A percentile compares a stretch with the other conserved stretches of the same genome.
phyloP scores from a whole-genome alignment of 2,329 filamentous ascomycete genomes.

The Epichloe amarillans region DNA sequence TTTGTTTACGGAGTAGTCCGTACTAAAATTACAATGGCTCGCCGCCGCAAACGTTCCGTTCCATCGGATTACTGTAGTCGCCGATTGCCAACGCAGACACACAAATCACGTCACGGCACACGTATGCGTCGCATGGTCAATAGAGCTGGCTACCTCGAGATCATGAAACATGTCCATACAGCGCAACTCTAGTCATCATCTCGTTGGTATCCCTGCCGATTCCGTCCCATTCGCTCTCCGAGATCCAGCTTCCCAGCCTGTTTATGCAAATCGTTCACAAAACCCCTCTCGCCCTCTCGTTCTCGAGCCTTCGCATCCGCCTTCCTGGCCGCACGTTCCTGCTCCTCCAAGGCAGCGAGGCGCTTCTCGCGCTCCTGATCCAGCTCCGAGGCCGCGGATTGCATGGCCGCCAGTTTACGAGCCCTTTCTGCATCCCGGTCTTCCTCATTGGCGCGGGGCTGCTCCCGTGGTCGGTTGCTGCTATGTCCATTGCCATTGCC shows the following conservation, averaged over 20 bases:
- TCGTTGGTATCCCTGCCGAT: slow-evolving; percentile 29
- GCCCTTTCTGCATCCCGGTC: slow-evolving; percentile 44
- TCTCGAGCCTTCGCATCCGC: slow-evolving; percentile 53
- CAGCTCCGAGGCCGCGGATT: slow-evolving; percentile 53
- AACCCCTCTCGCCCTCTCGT: slow-evolving; percentile 50
- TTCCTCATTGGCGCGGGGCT: slow-evolving; percentile 2
- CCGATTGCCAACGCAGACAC: too few relatives aligned
- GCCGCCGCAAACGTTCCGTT: too few relatives aligned
- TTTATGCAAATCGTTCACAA: slow-evolving; percentile 49
- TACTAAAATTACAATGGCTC: too few relatives aligned
- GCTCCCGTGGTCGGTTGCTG: not conserved
- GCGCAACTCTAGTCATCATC: slow-evolving; percentile 27
- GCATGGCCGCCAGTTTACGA: slow-evolving; percentile 59
- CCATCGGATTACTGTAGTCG: too few relatives aligned
- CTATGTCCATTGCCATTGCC: slow-evolving; percentile 6
- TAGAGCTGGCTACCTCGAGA: too few relatives aligned
- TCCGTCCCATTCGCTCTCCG: slow-evolving; percentile 37
- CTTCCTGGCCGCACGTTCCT: slow-evolving; percentile 50
- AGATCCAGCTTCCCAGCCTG: slow-evolving; percentile 40
- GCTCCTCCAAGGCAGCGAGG: slow-evolving; percentile 50
- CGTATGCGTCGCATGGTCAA: too few relatives aligned
- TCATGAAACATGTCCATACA: not conserved
- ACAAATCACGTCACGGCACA: too few relatives aligned
- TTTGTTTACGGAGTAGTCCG: too few relatives aligned
- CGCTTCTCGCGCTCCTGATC: slow-evolving; percentile 58